phyloP scores from a whole-genome alignment of 371 early-diverging fungal species.

The Lichtheimia hyalospora region DNA sequence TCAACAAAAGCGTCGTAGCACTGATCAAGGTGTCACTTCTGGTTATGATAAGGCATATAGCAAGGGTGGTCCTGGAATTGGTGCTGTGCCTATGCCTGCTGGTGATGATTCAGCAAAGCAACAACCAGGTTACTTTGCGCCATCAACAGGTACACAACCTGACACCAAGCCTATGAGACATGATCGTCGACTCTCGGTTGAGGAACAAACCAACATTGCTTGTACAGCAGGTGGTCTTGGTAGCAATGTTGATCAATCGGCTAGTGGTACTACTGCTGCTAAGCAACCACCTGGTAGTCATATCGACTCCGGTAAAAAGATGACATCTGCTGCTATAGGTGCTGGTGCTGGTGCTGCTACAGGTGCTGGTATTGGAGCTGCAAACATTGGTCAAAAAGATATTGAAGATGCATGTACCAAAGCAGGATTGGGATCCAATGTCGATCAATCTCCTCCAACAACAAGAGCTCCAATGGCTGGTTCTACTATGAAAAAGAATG shows the following conservation, averaged over 20 bases:
- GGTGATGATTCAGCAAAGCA: too few relatives aligned
- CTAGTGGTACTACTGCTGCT: background rate
- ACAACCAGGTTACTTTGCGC: too few relatives aligned
- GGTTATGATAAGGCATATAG: too few relatives aligned
- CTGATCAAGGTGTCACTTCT: too few relatives aligned
- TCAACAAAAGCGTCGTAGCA: too few relatives aligned
- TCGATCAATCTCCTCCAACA: background rate
- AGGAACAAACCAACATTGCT: background rate
- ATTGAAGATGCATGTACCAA: background rate
- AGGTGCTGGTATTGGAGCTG: constrained; percentile 3
- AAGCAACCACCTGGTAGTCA: background rate
- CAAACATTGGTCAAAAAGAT: background rate
- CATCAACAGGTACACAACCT: too few relatives aligned
- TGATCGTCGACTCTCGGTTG: too few relatives aligned
- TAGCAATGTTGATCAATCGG: background rate
- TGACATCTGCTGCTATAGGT: background rate
- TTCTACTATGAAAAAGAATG: background rate
- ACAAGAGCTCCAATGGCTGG: background rate
- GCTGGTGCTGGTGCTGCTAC: background rate
- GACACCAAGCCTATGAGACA: too few relatives aligned
- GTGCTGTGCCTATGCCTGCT: too few relatives aligned
- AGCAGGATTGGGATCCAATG: background rate
- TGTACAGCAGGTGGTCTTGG: background rate
- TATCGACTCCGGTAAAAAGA: background rate
- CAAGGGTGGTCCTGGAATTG: too few relatives aligned